Base-by-base conservation (phyloP, 2,329 filamentous ascomycete genomes). In the Aureobasidium zeae region DNA sequence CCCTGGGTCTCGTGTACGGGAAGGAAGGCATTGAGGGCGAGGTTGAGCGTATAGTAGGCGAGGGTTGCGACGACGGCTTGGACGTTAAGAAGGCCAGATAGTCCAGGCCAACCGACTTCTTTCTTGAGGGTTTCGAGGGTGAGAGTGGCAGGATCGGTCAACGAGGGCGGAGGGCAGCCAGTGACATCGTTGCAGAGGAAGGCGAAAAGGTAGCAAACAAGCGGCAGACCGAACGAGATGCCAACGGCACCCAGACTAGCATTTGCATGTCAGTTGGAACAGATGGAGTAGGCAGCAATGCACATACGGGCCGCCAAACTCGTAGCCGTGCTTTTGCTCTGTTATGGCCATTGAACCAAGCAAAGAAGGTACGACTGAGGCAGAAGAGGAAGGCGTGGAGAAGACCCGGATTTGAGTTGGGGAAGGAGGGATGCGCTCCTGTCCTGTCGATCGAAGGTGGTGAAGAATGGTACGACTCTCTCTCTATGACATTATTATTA, bases 121-220 rank as follows among this genome's bases (percentile, higher is more conserved):
- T 69, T 60, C 68, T 89, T 91, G 53, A 95, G 67, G 54, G 76
- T 74, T 15, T 81, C 75, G 35, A 87, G 67, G 2, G 55, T 53
- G 31, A 60, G 51, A n/a, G 53, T 54, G 5, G 57, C 56, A 22
- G 84, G 87, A 52, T 74, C 72, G 26, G 94, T 73, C 7, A 89
- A 71, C 3, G 84, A 86, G 3, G 88, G 86, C 2, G 85, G 81
- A 34, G 89, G 91, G 59, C 91, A 96, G 47, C 91, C 89, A 7
- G 86, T 82, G 51, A 93, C 70, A 62, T 96, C 88, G 67, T 95
- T 96, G 73, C 89, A 95, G 55, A 82, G 70, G 59, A 95, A 94
- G 34, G 80, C 74, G 58, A 89, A 81, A 54, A 79, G 60, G 65
- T 91, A 94, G 54, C 86, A 76, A 51, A 88, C 72, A 30, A 87